These are phyloP conservation scores for Medicago lupulina DNA, from an alignment of 306 rosid genomes.

Conservation along the genomic window DNA sequence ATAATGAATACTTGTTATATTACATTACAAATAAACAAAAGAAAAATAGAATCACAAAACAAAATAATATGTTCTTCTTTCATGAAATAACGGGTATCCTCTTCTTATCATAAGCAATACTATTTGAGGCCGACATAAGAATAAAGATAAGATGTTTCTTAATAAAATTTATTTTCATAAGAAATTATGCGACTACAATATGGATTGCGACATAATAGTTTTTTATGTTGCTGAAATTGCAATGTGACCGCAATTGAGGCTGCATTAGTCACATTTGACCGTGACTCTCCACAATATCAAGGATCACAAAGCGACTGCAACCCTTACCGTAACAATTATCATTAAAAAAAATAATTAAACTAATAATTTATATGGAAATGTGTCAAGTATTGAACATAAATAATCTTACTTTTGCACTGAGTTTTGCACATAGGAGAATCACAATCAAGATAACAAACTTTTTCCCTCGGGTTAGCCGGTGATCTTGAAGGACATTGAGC, in stretches of 20 bases:
- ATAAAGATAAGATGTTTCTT: too few species aligned
- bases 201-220: too few species aligned
- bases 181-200: too few species aligned
- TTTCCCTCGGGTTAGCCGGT: slow-evolving; percentile 59
- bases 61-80: slow-evolving; percentile 1
- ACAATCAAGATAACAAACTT: slow-evolving; percentile 69
- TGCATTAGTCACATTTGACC: too few species aligned
- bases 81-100: too few species aligned
- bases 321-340: neutral
- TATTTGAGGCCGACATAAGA: too few species aligned
- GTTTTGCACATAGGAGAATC: slow-evolving; percentile 72
- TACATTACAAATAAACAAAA: neutral
- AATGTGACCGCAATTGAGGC: too few species aligned
- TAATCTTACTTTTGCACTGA: slow-evolving; percentile 68
- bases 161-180: too few species aligned
- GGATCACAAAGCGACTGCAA: too few species aligned
- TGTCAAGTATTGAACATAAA: neutral
- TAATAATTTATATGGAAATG: neutral
- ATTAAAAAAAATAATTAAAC: neutral
- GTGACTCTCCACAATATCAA: too few species aligned
- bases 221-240: too few species aligned
- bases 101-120: neutral
- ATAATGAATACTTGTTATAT: neutral
- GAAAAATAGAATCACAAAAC: slow-evolving; percentile 12
- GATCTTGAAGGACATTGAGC: slow-evolving; percentile 56